Evolutionary conservation across 1,139 yeast species (phyloP).

Genomic region (Meyerozyma elateridarum): DNA sequence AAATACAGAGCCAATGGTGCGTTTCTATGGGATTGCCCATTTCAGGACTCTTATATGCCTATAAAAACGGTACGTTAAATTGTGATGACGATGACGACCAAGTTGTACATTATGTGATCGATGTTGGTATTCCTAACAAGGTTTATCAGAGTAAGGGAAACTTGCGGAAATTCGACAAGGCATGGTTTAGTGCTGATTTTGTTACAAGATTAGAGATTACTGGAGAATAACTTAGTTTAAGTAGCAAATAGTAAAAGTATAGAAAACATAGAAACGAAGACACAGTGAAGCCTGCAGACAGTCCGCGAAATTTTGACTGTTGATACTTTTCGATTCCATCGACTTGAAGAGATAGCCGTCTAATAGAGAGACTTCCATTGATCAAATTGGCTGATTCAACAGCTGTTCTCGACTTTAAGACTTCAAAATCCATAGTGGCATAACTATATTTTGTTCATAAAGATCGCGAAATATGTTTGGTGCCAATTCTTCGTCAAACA

Average conservation of each 20-base stretch:
- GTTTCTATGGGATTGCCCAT: conserved; percentile 74
- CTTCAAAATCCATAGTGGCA: too few relatives aligned
- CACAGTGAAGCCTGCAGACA: too few relatives aligned
- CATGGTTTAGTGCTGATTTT: conserved; percentile 38
- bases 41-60: conserved; percentile 60
- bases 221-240: neutral
- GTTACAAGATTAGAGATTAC: conserved; percentile 2
- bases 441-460: too few relatives aligned
- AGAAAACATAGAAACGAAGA: too few relatives aligned
- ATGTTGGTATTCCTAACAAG: conserved; percentile 64
- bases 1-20: conserved; percentile 45
- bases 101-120: conserved; percentile 60
- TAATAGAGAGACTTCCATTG: too few relatives aligned
- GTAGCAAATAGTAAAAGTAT: too few relatives aligned
- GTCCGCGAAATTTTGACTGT: too few relatives aligned
- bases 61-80: conserved; percentile 37
- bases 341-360: too few relatives aligned
- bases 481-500: neutral
- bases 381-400: too few relatives aligned
- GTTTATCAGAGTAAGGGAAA: conserved; percentile 37
- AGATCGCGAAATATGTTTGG: conserved; percentile 3
- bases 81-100: conserved; percentile 31
- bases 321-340: too few relatives aligned
- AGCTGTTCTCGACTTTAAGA: too few relatives aligned
- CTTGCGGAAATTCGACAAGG: conserved; percentile 40